Evolutionary conservation across 495 filamentous ascomycete genomes (phyloP), one percentile per base, ranked within the genome.

Genomic region (Aspergillus diversus): DNA sequence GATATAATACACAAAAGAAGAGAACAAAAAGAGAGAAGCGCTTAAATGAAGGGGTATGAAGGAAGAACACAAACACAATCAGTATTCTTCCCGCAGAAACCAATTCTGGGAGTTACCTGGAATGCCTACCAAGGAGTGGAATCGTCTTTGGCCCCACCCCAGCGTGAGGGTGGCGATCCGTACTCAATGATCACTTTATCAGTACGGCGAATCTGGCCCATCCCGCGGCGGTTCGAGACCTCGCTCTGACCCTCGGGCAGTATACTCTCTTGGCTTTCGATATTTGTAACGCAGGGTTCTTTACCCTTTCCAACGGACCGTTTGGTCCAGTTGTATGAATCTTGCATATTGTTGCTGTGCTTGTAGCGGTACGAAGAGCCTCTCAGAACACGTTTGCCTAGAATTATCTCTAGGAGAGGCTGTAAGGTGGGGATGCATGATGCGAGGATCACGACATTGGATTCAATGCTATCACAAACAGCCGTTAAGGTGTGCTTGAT

Each of bases 401-500:
- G 64, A 7, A 74, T 37, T 5, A 76, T 34, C 33, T 83, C 77
- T 60, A 74, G 63, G 0, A 84, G 57, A 0, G 82, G 82, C 33
- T 74, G 64, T 3, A 83, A 70, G 49, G 81, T 72, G 7, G 80
- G 81, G 53, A 84, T 80, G 64, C 77, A 83, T 32, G 79, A 73
- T 13, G 81, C 81, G 35, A 82, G 77, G 60, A 81, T 80, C 60
- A 83, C 70, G 33, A 74, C 71, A 66, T 77, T 77, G 16, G 75
- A 77, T 69, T 84, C 80, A 69, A 81, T 69, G 35, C 78, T 81
- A 52, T 27, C 21, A 27, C 21, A 2, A 2, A 27, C 21, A 27
- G 21, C 21, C 21, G 21, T 27, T 27, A 27, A 27, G 21, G 21
- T 27, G 21, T 27, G 21, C 2, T 27, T 27, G 21, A 27, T 27